phyloP scores from a whole-genome alignment of 2,329 filamentous ascomycete species.

The Fusarium sulawesiense region DNA sequence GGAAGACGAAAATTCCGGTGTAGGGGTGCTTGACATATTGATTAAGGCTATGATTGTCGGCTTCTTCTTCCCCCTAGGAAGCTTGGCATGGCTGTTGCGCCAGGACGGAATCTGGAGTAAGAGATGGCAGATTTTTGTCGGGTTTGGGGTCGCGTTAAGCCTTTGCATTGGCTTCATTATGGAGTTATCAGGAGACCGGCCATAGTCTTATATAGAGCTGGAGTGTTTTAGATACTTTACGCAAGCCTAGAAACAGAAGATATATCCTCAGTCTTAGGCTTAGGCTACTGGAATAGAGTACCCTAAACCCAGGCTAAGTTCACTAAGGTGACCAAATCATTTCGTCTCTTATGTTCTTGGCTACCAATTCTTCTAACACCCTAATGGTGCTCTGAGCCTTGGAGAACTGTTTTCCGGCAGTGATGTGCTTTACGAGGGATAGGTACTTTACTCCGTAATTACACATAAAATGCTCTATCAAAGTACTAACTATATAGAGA shows the following conservation, averaged over 20 bases:
- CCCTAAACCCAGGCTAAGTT: too few species aligned
- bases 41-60: constrained; percentile 89
- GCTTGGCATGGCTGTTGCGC: constrained; percentile 83
- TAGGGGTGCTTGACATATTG: constrained; percentile 80
- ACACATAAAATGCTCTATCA: constrained; percentile 28
- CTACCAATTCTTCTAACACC: too few species aligned
- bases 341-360: too few species aligned
- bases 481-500: constrained; percentile 3
- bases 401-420: not conserved
- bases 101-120: constrained; percentile 90
- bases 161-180: constrained; percentile 78
- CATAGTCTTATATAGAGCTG: constrained; percentile 11
- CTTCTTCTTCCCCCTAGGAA: constrained; percentile 94
- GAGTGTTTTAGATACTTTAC: not conserved
- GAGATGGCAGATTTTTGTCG: constrained; percentile 86
- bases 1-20: constrained; percentile 63
- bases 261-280: too few species aligned
- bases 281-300: too few species aligned
- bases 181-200: constrained; percentile 54
- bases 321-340: too few species aligned
- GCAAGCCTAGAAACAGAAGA: not conserved
- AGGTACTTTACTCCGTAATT: not conserved
- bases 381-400: too few species aligned
- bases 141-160: constrained; percentile 85
- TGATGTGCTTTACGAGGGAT: constrained; percentile 9